Evolutionary conservation across 495 filamentous ascomycete species (phyloP).

Genomic region (Amniculicola lignicola): DNA sequence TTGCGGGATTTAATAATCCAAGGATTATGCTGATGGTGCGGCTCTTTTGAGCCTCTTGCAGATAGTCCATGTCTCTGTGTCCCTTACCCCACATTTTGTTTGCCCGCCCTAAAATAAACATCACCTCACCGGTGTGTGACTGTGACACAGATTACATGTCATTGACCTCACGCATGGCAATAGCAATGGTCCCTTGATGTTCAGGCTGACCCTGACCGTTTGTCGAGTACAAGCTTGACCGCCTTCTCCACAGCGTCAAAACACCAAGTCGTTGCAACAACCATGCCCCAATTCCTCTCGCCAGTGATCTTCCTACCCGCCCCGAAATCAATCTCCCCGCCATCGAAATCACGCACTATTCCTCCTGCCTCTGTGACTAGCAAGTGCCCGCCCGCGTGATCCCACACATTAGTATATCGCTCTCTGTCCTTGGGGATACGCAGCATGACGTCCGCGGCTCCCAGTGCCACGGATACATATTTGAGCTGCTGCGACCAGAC

Average conservation of each 20-base stretch:
- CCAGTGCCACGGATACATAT: conserved; percentile 60
- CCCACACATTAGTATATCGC: conserved; percentile 54
- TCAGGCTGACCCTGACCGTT: conserved; percentile 6
- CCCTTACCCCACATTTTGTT: conserved; percentile 22
- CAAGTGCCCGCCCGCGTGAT: conserved; percentile 68
- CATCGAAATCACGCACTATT: conserved; percentile 58
- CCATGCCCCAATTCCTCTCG: conserved; percentile 24
- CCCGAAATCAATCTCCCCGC: conserved; percentile 42
- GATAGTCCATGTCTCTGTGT: too few species aligned
- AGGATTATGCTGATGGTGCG: too few species aligned
- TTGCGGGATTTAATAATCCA: too few species aligned
- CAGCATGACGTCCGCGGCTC: conserved; percentile 57
- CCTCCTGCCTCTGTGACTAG: conserved; percentile 64
- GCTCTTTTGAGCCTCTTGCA: too few species aligned
- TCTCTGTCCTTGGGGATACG: conserved; percentile 53
- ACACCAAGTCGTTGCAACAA: conserved; percentile 14
- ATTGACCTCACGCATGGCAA: conserved; percentile 1
- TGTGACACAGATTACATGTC: too few species aligned
- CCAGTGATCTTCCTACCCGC: conserved; percentile 33
- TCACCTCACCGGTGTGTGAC: too few species aligned
- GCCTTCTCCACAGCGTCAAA: conserved; percentile 14
- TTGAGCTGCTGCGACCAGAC: conserved; percentile 63
- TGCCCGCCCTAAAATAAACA: too few species aligned
- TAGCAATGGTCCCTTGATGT: neutral
- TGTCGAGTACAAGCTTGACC: conserved; percentile 17